phyloP scores from a whole-genome alignment of 2,329 filamentous ascomycete genomes.

The Keithomyces neogunnii region DNA sequence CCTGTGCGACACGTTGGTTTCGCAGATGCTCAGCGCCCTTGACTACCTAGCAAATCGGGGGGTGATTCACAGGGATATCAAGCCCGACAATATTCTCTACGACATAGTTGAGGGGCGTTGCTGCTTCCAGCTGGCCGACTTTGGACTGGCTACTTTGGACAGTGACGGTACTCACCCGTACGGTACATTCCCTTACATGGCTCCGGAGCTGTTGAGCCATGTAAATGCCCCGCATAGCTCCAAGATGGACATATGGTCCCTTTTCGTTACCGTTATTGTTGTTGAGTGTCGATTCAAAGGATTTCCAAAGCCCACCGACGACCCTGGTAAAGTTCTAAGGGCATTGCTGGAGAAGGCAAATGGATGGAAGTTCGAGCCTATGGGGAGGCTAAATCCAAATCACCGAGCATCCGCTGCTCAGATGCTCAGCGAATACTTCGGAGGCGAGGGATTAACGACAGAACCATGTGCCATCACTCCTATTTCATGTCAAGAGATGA shows the following conservation, averaged over 20 bases:
- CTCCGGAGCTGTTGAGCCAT: too few relatives aligned
- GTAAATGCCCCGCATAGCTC: too few relatives aligned
- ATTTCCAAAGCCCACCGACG: too few relatives aligned
- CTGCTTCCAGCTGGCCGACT: slow-evolving; percentile 2
- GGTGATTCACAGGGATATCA: slow-evolving; percentile 1
- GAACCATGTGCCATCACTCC: neutral
- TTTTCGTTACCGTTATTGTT: neutral
- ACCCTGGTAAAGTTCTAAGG: neutral
- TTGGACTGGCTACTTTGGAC: too few relatives aligned
- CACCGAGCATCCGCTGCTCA: slow-evolving; percentile 3
- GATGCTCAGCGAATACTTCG: neutral
- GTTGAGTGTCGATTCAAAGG: neutral
- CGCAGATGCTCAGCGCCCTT: slow-evolving; percentile 2
- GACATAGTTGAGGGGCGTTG: neutral
- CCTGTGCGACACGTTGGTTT: too few relatives aligned
- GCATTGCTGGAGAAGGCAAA: neutral
- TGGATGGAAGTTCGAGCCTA: slow-evolving; percentile 2
- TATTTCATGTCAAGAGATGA: neutral
- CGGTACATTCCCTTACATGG: neutral
- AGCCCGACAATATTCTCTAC: slow-evolving; percentile 4
- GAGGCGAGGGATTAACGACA: neutral
- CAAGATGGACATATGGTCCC: slow-evolving; percentile 4
- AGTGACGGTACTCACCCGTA: too few relatives aligned
- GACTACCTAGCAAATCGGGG: neutral
- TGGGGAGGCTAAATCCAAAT: neutral